Conservation (phyloP, 345 rosid genomes). For the Citrus reticulata region DNA sequence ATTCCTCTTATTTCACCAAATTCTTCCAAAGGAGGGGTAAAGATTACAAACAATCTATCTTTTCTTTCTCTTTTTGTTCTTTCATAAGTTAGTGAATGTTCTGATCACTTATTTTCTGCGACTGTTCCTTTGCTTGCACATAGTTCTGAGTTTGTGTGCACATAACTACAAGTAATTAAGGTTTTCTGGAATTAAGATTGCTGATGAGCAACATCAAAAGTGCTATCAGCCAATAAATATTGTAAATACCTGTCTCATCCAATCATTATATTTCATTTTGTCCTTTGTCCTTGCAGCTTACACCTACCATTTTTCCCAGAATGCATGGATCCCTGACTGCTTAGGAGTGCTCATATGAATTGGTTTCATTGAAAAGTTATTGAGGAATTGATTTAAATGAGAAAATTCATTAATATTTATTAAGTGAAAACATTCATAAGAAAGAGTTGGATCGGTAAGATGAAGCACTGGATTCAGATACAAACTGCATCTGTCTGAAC, state of each 20-base stretch:
- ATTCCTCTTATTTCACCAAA: constrained; percentile 98
- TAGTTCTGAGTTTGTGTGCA: neutral
- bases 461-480: neutral
- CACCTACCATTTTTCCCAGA: neutral
- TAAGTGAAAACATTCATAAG: neutral
- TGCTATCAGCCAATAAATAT: neutral
- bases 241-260: neutral
- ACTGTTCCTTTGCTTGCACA: neutral
- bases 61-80: constrained; percentile 13
- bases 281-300: constrained; percentile 2
- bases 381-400: neutral
- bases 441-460: neutral
- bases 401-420: neutral
- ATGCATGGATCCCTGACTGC: neutral
- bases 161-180: neutral
- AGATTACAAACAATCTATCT: constrained; percentile 12
- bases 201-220: neutral
- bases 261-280: neutral
- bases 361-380: neutral
- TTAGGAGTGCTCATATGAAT: neutral
- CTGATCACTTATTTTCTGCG: neutral
- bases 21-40: constrained; percentile 99
- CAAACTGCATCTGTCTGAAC: neutral
- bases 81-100: constrained; percentile 10
- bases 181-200: neutral